phyloP scores from a whole-genome alignment of 345 rosid species.

The Eucalyptus albens region DNA sequence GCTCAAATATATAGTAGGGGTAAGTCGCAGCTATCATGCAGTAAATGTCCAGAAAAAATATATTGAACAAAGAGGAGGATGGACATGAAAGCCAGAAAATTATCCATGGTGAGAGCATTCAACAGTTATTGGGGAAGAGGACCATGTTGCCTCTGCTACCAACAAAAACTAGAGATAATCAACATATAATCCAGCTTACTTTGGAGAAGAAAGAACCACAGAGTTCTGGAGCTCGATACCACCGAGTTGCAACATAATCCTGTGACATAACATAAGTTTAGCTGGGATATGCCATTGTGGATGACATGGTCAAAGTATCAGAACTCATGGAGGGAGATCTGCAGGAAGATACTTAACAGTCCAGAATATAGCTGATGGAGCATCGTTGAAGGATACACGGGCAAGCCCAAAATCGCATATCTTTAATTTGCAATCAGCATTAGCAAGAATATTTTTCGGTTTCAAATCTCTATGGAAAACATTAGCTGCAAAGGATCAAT shows the following conservation, averaged over 20 bases:
- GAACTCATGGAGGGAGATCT: background rate
- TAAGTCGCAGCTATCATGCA: background rate
- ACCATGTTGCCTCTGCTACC: background rate
- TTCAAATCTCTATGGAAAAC: constrained; percentile 95
- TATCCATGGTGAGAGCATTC: background rate
- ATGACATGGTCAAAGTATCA: background rate
- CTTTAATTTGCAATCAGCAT: constrained; percentile 95
- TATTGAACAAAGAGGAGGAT: background rate
- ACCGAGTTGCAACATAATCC: constrained; percentile 99
- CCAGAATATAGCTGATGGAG: constrained; percentile 97
- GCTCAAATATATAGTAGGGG: background rate
- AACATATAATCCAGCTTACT: constrained; percentile 28
- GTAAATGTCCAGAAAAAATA: background rate
- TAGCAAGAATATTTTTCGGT: constrained; percentile 97
- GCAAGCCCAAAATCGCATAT: constrained; percentile 99
- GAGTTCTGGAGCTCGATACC: constrained; percentile 99
- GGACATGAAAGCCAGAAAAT: background rate
- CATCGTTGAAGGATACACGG: constrained; percentile 89
- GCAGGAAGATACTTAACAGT: constrained; percentile 48
- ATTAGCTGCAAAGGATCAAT: constrained; percentile 48
- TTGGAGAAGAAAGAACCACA: constrained; percentile 98
- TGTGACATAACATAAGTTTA: background rate
- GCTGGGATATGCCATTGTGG: background rate
- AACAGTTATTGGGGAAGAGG: background rate
- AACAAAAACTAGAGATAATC: background rate